Evolutionary conservation across 208 protist genomes (phyloP).

Genomic region (Trypanosoma caninum): DNA sequence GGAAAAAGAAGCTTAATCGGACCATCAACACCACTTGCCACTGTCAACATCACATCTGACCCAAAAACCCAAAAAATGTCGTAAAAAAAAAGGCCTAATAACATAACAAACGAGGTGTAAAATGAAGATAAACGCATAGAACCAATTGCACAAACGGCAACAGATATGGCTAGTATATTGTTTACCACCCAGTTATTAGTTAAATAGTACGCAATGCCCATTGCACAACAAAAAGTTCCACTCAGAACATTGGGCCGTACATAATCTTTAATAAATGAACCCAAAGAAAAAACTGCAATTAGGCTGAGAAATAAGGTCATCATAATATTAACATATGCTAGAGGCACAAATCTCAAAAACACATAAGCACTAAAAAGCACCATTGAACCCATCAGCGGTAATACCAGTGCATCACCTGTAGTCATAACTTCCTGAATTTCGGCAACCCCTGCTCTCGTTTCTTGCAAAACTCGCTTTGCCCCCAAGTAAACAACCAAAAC

Average conservation of each 20-base stretch:
- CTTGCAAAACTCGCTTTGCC: conserved; percentile 30
- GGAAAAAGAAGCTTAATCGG: conserved; percentile 96
- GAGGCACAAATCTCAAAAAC: conserved; percentile 72
- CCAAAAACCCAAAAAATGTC: conserved; percentile 99
- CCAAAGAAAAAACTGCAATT: conserved; percentile 62
- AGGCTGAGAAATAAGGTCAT: conserved; percentile 73
- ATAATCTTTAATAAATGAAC: conserved; percentile 52
- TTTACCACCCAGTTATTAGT: conserved; percentile 93
- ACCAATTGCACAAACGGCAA: conserved; percentile 78
- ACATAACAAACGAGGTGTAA: conserved; percentile 64
- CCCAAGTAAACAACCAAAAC: conserved; percentile 48
- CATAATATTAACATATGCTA: conserved; percentile 65
- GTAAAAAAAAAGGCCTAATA: conserved; percentile 95
- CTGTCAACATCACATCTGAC: conserved; percentile 95
- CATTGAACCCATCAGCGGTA: conserved; percentile 80
- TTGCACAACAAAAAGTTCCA: conserved; percentile 48
- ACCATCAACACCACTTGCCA: conserved; percentile 93
- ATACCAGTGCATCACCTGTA: conserved; percentile 49
- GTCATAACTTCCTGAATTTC: conserved; percentile 39
- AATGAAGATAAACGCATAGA: conserved; percentile 54
- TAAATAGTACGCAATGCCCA: conserved; percentile 55
- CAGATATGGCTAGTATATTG: conserved; percentile 92
- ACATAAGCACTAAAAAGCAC: conserved; percentile 79
- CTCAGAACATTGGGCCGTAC: conserved; percentile 63
- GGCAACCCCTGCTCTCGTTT: too few species aligned